Evolutionary conservation across 768 basidiomycete genomes (phyloP).

Genomic region (Collybia nuda): DNA sequence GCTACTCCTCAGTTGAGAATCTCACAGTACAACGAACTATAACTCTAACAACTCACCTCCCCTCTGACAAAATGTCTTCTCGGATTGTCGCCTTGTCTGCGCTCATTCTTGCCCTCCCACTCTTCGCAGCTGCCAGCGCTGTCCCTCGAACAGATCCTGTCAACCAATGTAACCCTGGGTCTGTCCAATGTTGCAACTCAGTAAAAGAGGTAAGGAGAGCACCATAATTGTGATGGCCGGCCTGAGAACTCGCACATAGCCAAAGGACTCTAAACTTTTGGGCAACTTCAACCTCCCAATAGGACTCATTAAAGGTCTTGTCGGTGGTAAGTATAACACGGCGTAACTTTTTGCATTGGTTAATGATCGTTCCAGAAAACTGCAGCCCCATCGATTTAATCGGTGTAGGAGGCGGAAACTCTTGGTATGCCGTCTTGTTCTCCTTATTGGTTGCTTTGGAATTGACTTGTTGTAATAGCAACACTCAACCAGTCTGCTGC

Average conservation of each 20-base stretch:
- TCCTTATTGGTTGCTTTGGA: neutral
- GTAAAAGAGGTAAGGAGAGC: neutral
- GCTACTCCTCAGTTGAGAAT: constrained; percentile 5
- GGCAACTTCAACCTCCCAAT: too few species aligned
- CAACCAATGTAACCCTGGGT: constrained; percentile 9
- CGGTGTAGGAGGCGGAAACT: neutral
- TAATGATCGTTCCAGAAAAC: too few species aligned
- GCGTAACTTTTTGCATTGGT: too few species aligned
- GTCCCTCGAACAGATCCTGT: constrained; percentile 1
- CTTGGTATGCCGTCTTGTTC: neutral
- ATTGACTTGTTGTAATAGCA: constrained; percentile 1
- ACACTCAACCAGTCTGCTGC: constrained; percentile 16
- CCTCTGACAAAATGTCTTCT: constrained; percentile 7
- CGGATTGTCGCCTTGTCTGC: constrained; percentile 8
- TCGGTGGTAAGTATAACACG: too few species aligned
- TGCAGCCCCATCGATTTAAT: too few species aligned
- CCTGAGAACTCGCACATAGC: too few species aligned
- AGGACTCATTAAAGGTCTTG: too few species aligned
- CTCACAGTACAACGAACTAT: constrained; percentile 5
- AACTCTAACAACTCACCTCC: constrained; percentile 7
- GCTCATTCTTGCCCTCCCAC: constrained; percentile 4
- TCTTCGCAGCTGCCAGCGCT: constrained; percentile 13
- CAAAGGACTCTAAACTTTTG: too few species aligned
- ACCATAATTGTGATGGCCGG: too few species aligned
- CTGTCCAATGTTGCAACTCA: constrained; percentile 8